A percentile compares a stretch with the other conserved stretches of the same genome.
Evolutionary conservation across 257 asterid species (phyloP).

Genomic region (Salvia hispanica): DNA sequence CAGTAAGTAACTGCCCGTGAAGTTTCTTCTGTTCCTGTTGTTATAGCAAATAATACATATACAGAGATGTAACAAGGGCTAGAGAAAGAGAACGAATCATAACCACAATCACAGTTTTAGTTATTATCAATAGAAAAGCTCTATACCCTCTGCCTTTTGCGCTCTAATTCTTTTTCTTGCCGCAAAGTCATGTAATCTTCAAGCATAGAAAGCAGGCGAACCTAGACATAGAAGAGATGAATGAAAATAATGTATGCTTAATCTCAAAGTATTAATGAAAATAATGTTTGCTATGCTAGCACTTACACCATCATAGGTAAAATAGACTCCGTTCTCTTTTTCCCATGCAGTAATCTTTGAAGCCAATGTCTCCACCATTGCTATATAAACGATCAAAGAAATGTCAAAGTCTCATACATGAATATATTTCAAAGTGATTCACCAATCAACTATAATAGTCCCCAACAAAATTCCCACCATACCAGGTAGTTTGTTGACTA

Average conservation of each 20-base stretch:
- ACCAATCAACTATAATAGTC: neutral
- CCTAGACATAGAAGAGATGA: constrained; percentile 45
- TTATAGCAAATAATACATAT: neutral
- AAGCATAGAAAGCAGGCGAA: constrained; percentile 83
- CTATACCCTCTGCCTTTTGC: constrained; percentile 83
- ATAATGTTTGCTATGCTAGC: constrained; percentile 3
- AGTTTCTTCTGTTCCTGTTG: constrained; percentile 84
- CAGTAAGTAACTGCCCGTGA: constrained; percentile 57
- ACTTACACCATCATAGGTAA: constrained; percentile 92
- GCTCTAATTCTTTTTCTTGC: constrained; percentile 87
- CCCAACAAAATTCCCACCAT: constrained; percentile 28
- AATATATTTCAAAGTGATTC: constrained; percentile 2
- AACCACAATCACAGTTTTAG: neutral
- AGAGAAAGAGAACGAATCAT: constrained; percentile 15
- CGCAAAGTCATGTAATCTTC: constrained; percentile 69
- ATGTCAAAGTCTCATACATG: constrained; percentile 4
- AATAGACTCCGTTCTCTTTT: constrained; percentile 73
- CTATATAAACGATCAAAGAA: constrained; percentile 42
- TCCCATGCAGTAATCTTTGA: constrained; percentile 84
- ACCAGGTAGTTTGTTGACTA: constrained; percentile 95
- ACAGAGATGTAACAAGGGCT: constrained; percentile 6
- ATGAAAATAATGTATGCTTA: constrained; percentile 4
- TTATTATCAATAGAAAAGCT: neutral
- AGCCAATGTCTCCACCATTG: constrained; percentile 88
- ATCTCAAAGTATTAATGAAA: neutral